phyloP scores from a whole-genome alignment of 257 asterid species.

The Solanum boliviense region DNA sequence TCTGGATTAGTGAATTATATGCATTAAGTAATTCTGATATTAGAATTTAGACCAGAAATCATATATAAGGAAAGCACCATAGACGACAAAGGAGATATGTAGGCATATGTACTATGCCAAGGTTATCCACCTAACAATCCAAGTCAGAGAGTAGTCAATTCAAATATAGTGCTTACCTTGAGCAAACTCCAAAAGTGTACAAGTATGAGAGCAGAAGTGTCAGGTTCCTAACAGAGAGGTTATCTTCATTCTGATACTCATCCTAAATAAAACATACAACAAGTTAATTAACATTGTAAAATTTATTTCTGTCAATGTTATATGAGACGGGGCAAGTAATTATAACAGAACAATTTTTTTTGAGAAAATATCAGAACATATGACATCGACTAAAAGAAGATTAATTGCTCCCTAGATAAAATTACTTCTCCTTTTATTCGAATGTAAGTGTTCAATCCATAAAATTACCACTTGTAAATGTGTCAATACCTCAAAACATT shows the following conservation, averaged over 20 bases:
- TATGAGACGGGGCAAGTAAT: not conserved
- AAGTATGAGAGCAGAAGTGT: conserved; percentile 72
- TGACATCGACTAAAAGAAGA: not conserved
- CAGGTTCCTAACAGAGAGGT: conserved; percentile 71
- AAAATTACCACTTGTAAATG: not conserved
- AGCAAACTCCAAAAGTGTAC: conserved; percentile 75
- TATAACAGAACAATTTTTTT: not conserved
- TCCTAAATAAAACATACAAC: conserved; percentile 42
- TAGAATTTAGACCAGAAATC: not conserved
- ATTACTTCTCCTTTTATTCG: not conserved
- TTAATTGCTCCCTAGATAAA: not conserved
- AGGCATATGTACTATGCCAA: not conserved
- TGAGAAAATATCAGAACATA: not conserved
- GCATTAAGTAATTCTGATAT: not conserved
- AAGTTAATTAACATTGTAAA: not conserved
- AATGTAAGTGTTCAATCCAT: not conserved
- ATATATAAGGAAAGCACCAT: not conserved
- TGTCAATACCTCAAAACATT: conserved; percentile 65
- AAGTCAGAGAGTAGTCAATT: not conserved
- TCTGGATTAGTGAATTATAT: not conserved
- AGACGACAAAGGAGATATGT: not conserved
- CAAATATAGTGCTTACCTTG: conserved; percentile 45
- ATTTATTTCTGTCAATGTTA: not conserved
- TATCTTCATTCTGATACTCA: conserved; percentile 81
- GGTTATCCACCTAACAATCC: not conserved